Base-by-base conservation (phyloP, 2,329 filamentous ascomycete genomes). In the Ambrosiella xylebori region DNA sequence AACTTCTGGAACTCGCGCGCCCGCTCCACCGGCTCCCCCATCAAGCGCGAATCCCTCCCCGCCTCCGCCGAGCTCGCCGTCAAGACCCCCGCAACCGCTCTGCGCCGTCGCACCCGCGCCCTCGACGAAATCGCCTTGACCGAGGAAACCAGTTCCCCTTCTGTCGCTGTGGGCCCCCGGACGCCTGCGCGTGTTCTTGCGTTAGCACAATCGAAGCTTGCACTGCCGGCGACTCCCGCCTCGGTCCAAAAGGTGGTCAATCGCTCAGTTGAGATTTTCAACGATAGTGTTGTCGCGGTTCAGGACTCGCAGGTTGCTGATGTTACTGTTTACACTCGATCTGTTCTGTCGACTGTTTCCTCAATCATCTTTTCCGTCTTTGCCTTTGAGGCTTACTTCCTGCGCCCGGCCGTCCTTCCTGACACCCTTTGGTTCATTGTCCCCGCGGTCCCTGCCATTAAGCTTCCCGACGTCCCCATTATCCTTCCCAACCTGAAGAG, bases 401-500 rank as follows among this genome's bases (percentile, higher is more conserved):
- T 97, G 61, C 79, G 86, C 62, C 75, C 73, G 54, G 81, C 85
- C 67, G 73, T 94, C 57, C 74, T 96, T 5, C 79, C 85, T 35
- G 79, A 84, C 66, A 77, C 78, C 64, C 87, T 85, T 67, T 79
- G 85, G 61, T 84, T 89, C 67, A 84, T 85, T 60, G 74, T 89
- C 55, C 86, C 87, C 4, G 76, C 82, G 37, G 68, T 85, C 57
- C 63, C 69, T 11, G 68, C 74, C 17, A 68, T 87, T 19, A 74
- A 76, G 59, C 79, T 78, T 12, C 71, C 74, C 6, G 77, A 80
- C 61, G 75, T 80, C 62, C 73, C 80, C 2, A 74, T 95, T 61
- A 77, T 80, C 64, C 70, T 93, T 17, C 88, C 90, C 0, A 87
- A 97, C 69, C 74, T 95, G 64, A 94, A 93, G 69, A 71, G 84